Percentiles rank a stretch among this genome's conserved stretches.
Evolutionary conservation across 768 basidiomycete species (phyloP).

Genomic region (Pilatotrama ljubarskyi): DNA sequence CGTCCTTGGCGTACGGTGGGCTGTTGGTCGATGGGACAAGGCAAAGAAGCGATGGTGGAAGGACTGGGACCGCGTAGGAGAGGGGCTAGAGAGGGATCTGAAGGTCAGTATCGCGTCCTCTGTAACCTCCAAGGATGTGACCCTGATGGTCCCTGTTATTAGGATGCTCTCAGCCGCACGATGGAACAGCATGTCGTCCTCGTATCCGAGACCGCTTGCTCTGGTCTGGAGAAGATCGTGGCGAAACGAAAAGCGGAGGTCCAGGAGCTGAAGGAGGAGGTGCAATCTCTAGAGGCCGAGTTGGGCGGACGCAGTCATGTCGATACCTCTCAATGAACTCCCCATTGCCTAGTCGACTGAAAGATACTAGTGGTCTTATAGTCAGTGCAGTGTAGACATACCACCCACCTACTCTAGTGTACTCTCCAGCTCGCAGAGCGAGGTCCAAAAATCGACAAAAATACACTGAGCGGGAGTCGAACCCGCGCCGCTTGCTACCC

Average conservation of each 20-base stretch:
- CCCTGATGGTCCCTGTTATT: background rate
- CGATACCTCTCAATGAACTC: background rate
- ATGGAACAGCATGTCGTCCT: slow-evolving; percentile 54
- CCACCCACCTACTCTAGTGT: too few relatives aligned
- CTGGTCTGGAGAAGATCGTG: slow-evolving; percentile 44
- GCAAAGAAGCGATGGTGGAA: slow-evolving; percentile 67
- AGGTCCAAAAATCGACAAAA: background rate
- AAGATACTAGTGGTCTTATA: too few relatives aligned
- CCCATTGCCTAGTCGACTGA: background rate
- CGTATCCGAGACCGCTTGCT: slow-evolving; percentile 51
- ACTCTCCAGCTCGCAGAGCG: too few relatives aligned
- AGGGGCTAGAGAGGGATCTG: slow-evolving; percentile 65
- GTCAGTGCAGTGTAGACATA: too few relatives aligned
- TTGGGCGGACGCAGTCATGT: background rate
- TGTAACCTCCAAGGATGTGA: slow-evolving; percentile 4
- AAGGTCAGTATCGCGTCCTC: slow-evolving; percentile 41
- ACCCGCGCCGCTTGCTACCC: slow-evolving; percentile 30
- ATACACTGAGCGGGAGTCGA: slow-evolving; percentile 29
- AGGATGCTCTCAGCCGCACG: slow-evolving; percentile 49
- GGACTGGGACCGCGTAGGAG: slow-evolving; percentile 61
- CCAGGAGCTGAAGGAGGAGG: slow-evolving; percentile 42
- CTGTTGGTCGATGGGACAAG: slow-evolving; percentile 65
- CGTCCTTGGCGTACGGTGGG: slow-evolving; percentile 57
- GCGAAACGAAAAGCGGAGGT: slow-evolving; percentile 47
- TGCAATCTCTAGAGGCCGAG: slow-evolving; percentile 40